Evolutionary conservation across 352 stramenopile species (phyloP).

Genomic region (Phytopythium delawarense): DNA sequence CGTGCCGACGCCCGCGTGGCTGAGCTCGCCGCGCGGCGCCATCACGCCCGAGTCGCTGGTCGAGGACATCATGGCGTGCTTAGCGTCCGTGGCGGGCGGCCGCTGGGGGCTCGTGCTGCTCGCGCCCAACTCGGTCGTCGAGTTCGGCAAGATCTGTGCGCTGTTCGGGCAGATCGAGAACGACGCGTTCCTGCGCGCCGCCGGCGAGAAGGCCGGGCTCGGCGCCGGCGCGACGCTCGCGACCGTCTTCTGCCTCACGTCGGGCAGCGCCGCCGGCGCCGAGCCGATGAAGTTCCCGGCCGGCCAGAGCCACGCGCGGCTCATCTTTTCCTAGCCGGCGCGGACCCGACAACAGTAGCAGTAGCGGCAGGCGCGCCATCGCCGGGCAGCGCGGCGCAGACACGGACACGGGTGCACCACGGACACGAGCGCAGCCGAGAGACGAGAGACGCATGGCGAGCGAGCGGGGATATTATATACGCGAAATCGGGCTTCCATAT

Average conservation of each 20-base stretch:
- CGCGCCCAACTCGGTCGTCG: conserved; percentile 29
- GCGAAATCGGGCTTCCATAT: conserved; percentile 4
- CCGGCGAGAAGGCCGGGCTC: conserved; percentile 16
- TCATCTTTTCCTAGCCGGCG: conserved; percentile 23
- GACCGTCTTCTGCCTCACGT: conserved; percentile 33
- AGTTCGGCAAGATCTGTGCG: conserved; percentile 39
- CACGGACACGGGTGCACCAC: neutral
- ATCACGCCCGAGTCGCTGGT: conserved; percentile 34
- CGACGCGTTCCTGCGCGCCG: conserved; percentile 30
- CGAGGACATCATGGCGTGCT: conserved; percentile 30
- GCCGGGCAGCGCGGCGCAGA: neutral
- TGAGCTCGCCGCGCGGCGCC: conserved; percentile 19
- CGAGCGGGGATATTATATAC: neutral
- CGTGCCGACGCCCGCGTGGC: conserved; percentile 25
- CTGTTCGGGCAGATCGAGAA: conserved; percentile 43
- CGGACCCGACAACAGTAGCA: neutral
- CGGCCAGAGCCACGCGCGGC: conserved; percentile 23
- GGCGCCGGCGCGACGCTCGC: conserved; percentile 20
- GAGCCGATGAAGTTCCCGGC: conserved; percentile 39
- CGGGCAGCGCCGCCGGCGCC: conserved; percentile 18
- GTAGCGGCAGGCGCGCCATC: neutral
- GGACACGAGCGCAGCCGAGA: neutral
- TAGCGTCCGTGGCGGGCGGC: conserved; percentile 25
- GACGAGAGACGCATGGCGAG: neutral
- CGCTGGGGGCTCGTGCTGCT: conserved; percentile 28